These are phyloP conservation scores for Pseudogymnoascus sp. DNA, from an alignment of 2,329 filamentous ascomycete genomes.

Conservation along the genomic window DNA sequence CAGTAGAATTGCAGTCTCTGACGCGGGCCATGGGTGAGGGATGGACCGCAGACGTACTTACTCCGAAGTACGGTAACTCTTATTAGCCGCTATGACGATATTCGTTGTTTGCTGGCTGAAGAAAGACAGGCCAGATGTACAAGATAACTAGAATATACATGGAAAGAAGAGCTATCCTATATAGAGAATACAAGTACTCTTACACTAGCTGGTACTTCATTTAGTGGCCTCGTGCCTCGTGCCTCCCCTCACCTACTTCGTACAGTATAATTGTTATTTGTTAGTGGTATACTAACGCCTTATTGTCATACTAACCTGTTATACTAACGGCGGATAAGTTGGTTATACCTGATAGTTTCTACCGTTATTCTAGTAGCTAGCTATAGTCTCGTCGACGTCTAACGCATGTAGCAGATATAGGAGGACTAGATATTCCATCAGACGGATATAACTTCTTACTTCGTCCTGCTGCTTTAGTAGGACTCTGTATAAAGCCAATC, in stretches of 20 bases:
- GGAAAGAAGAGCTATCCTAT: not conserved
- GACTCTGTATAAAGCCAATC: not conserved
- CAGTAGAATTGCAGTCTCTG: slow-evolving; percentile 7
- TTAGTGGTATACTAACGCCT: not conserved
- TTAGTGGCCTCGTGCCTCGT: not conserved
- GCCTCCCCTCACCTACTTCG: not conserved
- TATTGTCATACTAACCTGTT: too few species aligned
- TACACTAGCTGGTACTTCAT: not conserved
- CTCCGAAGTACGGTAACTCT: not conserved
- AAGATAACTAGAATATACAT: not conserved
- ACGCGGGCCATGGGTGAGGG: not conserved
- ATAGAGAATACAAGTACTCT: not conserved
- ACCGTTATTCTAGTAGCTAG: not conserved
- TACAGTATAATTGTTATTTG: not conserved
- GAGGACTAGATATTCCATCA: not conserved
- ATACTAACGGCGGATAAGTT: not conserved
- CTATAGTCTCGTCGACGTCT: not conserved
- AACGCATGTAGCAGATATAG: not conserved
- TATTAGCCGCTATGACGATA: slow-evolving; percentile 4
- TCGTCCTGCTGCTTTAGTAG: not conserved
- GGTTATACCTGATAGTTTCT: not conserved
- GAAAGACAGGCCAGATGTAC: not conserved
- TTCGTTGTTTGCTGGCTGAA: not conserved
- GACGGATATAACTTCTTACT: not conserved
- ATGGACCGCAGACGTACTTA: not conserved